Percentiles rank a stretch among this genome's conserved stretches.
Conservation (phyloP, 176 grass and related monocot genomes). For the Otatea glauca region DNA sequence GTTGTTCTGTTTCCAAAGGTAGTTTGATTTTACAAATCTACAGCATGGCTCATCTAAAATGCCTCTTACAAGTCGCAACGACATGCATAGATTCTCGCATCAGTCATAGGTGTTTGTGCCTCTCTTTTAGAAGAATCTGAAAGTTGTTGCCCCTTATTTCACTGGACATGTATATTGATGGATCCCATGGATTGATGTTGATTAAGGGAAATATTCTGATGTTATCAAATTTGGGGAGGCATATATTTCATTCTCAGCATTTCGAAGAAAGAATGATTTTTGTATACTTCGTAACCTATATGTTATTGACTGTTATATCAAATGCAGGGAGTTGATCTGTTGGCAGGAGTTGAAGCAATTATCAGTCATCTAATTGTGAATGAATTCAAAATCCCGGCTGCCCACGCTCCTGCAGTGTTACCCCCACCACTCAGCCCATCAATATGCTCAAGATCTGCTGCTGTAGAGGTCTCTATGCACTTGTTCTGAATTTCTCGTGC, state of each 20-base stretch:
- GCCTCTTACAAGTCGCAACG: not conserved
- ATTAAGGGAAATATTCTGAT: not conserved
- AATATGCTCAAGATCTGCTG: constrained; percentile 81
- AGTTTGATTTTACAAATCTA: not conserved
- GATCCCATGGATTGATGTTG: not conserved
- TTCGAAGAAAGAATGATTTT: not conserved
- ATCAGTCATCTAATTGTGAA: constrained; percentile 92
- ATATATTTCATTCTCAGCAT: constrained; percentile 13
- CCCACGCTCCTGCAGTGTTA: constrained; percentile 82
- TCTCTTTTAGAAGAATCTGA: not conserved
- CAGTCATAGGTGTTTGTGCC: not conserved
- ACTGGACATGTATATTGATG: not conserved
- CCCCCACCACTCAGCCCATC: constrained; percentile 58
- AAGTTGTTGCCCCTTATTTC: not conserved
- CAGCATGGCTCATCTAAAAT: not conserved
- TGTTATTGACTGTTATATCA: constrained; percentile 8
- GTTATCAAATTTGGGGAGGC: not conserved
- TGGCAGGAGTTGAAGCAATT: constrained; percentile 88
- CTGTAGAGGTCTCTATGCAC: constrained; percentile 73
- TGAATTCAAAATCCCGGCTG: constrained; percentile 90
- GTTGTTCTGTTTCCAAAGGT: not conserved
- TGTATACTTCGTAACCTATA: not conserved
- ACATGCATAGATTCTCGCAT: not conserved
- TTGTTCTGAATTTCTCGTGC: not conserved
- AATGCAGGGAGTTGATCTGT: constrained; percentile 86